A percentile compares a stretch with the other conserved stretches of the same genome.
phyloP scores from a whole-genome alignment of 2,329 filamentous ascomycete species.

The Neopestalotiopsis rosae region DNA sequence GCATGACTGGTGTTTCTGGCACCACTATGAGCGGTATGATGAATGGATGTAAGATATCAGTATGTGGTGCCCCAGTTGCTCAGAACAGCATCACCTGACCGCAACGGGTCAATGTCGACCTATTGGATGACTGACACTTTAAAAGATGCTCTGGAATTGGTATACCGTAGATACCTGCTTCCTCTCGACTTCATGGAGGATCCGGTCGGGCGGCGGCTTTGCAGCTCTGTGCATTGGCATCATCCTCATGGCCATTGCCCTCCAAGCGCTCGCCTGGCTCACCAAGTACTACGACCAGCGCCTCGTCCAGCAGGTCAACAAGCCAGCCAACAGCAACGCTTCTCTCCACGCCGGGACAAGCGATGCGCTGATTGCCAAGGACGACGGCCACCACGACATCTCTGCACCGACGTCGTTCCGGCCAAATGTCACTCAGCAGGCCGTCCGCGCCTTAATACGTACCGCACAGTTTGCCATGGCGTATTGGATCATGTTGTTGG shows the following conservation, averaged over 20 bases:
- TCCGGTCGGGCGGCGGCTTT: slow-evolving; percentile 74
- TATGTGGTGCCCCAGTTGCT: background rate
- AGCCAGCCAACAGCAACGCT: slow-evolving; percentile 20
- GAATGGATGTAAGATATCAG: slow-evolving; percentile 18
- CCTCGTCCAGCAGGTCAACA: slow-evolving; percentile 54
- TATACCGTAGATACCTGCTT: slow-evolving; percentile 76
- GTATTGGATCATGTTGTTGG: slow-evolving; percentile 76
- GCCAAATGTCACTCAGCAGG: slow-evolving; percentile 70
- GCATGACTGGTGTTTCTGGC: background rate
- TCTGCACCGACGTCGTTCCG: slow-evolving; percentile 43
- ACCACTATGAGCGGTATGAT: background rate
- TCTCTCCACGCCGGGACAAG: slow-evolving; percentile 22
- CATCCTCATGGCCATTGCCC: slow-evolving; percentile 71
- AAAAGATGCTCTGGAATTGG: slow-evolving; percentile 83
- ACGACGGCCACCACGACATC: slow-evolving; percentile 13
- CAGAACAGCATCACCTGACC: background rate
- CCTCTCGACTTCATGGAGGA: slow-evolving; percentile 71
- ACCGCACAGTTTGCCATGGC: slow-evolving; percentile 75
- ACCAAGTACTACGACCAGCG: slow-evolving; percentile 76
- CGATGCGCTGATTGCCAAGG: slow-evolving; percentile 13
- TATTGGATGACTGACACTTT: background rate
- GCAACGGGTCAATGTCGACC: background rate
- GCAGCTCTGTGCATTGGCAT: slow-evolving; percentile 82
- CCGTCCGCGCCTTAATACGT: slow-evolving; percentile 69
- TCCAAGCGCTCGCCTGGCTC: slow-evolving; percentile 74